Evolutionary conservation across 371 early-diverging fungal species (phyloP).

Genomic region (Umbelopsis sp.): DNA sequence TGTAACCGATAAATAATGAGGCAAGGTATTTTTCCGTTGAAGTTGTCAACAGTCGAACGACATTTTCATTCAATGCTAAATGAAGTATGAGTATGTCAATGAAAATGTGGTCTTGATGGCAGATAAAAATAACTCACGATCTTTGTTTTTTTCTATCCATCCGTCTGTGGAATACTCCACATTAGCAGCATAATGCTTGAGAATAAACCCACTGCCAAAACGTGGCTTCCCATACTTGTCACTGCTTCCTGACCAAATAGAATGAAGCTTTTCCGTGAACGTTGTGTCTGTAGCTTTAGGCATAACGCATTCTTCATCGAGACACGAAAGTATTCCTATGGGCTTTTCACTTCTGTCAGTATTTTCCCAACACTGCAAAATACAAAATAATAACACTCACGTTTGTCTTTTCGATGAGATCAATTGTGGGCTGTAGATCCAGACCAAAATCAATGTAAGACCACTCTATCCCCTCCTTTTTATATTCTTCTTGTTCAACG

Average conservation of each 20-base stretch:
- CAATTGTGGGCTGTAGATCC: slow-evolving; percentile 99
- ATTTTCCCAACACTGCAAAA: not conserved
- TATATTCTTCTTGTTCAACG: slow-evolving; percentile 98
- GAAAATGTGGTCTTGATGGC: too few relatives aligned
- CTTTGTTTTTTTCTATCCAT: slow-evolving; percentile 99
- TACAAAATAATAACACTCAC: slow-evolving; percentile 41
- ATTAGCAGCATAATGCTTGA: slow-evolving; percentile 98
- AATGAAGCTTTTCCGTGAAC: slow-evolving; percentile 92
- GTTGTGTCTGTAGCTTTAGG: slow-evolving; percentile 97
- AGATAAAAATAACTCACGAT: slow-evolving; percentile 46
- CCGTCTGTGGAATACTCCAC: slow-evolving; percentile 95
- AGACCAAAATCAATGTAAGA: slow-evolving; percentile 99
- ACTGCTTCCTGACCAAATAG: slow-evolving; percentile 80
- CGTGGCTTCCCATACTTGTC: slow-evolving; percentile 86
- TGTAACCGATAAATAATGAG: slow-evolving; percentile 82
- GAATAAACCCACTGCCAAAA: slow-evolving; percentile 91
- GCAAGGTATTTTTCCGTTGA: slow-evolving; percentile 84
- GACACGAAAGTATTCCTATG: slow-evolving; percentile 95
- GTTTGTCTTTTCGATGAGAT: slow-evolving; percentile 95
- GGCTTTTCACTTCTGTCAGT: slow-evolving; percentile 59
- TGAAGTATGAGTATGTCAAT: not conserved
- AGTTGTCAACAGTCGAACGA: slow-evolving; percentile 87
- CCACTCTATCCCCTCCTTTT: slow-evolving; percentile 98
- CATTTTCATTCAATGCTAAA: slow-evolving; percentile 87
- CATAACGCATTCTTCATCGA: slow-evolving; percentile 99